Percentiles rank a stretch among this genome's conserved stretches.
phyloP scores from a whole-genome alignment of 2,329 filamentous ascomycete genomes.

The Penicillium sp. region DNA sequence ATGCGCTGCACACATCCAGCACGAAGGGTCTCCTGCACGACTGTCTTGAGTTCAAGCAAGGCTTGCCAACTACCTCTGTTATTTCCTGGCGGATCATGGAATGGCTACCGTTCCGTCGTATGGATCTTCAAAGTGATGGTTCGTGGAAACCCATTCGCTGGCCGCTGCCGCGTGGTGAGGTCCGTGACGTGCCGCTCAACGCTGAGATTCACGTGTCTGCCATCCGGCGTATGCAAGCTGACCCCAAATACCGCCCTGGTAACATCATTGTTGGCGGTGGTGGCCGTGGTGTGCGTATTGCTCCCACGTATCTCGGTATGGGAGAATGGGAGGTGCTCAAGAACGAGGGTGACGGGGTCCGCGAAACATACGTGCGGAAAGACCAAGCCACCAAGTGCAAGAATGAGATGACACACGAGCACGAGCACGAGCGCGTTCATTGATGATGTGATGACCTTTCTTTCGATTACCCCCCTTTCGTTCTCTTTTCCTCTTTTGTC shows the following conservation, averaged over 20 bases:
- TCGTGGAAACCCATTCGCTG: slow-evolving; percentile 79
- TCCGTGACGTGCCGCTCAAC: slow-evolving; percentile 70
- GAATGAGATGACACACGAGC: slow-evolving; percentile 18
- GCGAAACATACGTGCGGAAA: slow-evolving; percentile 64
- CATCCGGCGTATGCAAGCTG: slow-evolving; percentile 66
- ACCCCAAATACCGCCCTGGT: slow-evolving; percentile 69
- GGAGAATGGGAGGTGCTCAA: slow-evolving; percentile 70
- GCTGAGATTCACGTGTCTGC: slow-evolving; percentile 74
- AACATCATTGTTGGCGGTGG: slow-evolving; percentile 80
- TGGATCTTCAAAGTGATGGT: slow-evolving; percentile 72
- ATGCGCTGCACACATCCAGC: slow-evolving; percentile 59
- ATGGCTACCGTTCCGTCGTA: slow-evolving; percentile 75
- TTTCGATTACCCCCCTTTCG: not conserved
- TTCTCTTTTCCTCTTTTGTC: not conserved
- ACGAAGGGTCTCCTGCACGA: slow-evolving; percentile 64
- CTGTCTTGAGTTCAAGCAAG: slow-evolving; percentile 65
- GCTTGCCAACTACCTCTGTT: slow-evolving; percentile 57
- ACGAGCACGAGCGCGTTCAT: not conserved
- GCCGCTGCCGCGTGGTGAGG: slow-evolving; percentile 76
- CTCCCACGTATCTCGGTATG: slow-evolving; percentile 63
- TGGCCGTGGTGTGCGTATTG: slow-evolving; percentile 65
- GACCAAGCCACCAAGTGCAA: slow-evolving; percentile 31
- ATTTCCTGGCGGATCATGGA: slow-evolving; percentile 77
- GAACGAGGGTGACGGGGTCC: slow-evolving; percentile 67
- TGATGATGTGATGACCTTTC: not conserved